Conservation (phyloP, 805 yeast genomes). For the Wickerhamiella australiensis region DNA sequence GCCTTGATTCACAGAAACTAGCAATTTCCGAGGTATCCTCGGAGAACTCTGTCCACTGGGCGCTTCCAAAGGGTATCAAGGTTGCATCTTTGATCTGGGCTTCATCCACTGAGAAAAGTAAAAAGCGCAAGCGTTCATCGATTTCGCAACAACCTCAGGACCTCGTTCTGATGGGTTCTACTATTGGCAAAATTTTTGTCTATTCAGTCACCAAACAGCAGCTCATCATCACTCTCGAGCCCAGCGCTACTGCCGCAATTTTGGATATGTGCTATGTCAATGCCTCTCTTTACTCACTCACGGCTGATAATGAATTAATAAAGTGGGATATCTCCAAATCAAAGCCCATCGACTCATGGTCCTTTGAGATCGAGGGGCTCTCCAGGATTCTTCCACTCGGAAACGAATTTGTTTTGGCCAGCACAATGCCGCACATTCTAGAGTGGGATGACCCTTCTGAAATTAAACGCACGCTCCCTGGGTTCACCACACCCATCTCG, state of each 20-base stretch:
- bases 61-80: conserved; percentile 40
- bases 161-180: conserved; percentile 49
- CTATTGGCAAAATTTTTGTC: conserved; percentile 49
- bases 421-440: conserved; percentile 51
- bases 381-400: background rate
- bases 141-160: conserved; percentile 27
- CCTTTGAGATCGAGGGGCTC: background rate
- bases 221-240: conserved; percentile 34
- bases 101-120: conserved; percentile 19
- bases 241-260: conserved; percentile 7
- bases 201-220: conserved; percentile 48
- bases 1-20: conserved; percentile 59
- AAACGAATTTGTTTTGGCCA: conserved; percentile 41
- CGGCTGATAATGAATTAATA: conserved; percentile 30
- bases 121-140: conserved; percentile 11
- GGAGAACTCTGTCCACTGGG: conserved; percentile 37
- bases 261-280: background rate
- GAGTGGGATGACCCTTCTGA: conserved; percentile 19
- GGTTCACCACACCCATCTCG: conserved; percentile 60
- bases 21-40: conserved; percentile 44
- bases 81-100: conserved; percentile 45
- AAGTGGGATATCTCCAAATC: conserved; percentile 44
- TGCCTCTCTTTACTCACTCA: conserved; percentile 14
- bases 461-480: conserved; percentile 49
- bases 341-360: conserved; percentile 32